Base-by-base conservation (phyloP, 257 asterid genomes). In the Dorcoceras hygrometricum region DNA sequence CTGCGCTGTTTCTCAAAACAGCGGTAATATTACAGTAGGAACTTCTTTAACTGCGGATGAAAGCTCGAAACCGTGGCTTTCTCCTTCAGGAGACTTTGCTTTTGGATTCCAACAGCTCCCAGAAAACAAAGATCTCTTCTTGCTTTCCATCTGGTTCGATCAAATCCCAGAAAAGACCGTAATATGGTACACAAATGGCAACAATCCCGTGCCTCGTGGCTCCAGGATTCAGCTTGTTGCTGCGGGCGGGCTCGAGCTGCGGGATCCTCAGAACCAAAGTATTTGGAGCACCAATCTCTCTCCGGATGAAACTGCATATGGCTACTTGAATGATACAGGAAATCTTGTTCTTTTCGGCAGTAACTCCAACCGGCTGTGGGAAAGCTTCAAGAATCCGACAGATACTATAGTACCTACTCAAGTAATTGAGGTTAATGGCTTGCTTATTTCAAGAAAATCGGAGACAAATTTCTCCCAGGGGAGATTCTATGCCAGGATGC, bases 11-110 rank as follows among this genome's bases (percentile, higher is more conserved):
- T 78, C 91, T 57, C 87, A 82, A 73, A 76, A 19, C 29, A 56
- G 24, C 22, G 78, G 81, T 18, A 74, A 6, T 0, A 36, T 86
- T 10, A 1, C 72, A 0, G 26, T 69, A 0, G 85, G 80, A 26
- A 32, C 70, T 3, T 58, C 69, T 39, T 48, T 89, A 28, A 61
- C 78, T 0, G 94, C 96, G 19, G 58, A 63, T 1, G 70, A 57
- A 6, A 53, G 25, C 29, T 54, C 76, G 39, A 36, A 5, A 8
- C 80, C 90, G 31, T 89, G 95, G 95, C 81, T 73, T 23, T 89
- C 96, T 0, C 85, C 92, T 8, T 73, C 75, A 0, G 75, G 80
- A 6, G 89, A 83, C 34, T 89, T 78, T 43, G 92, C 87, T 0
- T 85, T 89, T 53, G 96, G 96, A 14, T 89, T 86, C 51, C 67